Conservation (phyloP, 2,329 filamentous ascomycete species). For the Elsinoe australis region DNA sequence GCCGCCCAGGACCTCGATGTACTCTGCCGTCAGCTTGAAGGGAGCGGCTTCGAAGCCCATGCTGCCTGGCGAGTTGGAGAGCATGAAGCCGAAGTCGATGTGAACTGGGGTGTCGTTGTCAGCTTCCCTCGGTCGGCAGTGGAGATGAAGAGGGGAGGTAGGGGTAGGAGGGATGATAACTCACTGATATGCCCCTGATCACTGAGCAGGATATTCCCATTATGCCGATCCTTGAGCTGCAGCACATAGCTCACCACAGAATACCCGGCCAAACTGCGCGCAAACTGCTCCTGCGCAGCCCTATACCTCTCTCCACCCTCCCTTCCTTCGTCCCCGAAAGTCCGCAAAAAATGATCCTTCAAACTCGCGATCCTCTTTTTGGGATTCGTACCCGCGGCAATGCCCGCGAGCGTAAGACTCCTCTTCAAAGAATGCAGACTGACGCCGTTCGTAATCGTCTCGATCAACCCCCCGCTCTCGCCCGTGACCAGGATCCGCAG, state of each 20-base stretch:
- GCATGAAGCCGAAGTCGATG: slow-evolving; percentile 86
- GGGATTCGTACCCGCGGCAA: slow-evolving; percentile 65
- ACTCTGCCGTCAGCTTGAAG: slow-evolving; percentile 80
- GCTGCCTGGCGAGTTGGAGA: slow-evolving; percentile 75
- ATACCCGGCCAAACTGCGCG: slow-evolving; percentile 73
- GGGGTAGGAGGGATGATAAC: too few relatives aligned
- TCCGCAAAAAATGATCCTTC: slow-evolving; percentile 71
- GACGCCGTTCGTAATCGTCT: slow-evolving; percentile 82
- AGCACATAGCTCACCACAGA: slow-evolving; percentile 78
- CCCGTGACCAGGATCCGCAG: slow-evolving; percentile 84
- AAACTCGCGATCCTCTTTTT: slow-evolving; percentile 70
- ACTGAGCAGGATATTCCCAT: slow-evolving; percentile 79
- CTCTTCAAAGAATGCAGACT: slow-evolving; percentile 81
- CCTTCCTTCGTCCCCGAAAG: slow-evolving; percentile 67
- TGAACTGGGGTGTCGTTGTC: too few relatives aligned
- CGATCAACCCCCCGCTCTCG: slow-evolving; percentile 74
- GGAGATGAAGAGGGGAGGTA: too few relatives aligned
- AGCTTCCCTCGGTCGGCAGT: too few relatives aligned
- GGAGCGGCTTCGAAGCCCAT: slow-evolving; percentile 82
- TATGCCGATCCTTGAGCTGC: slow-evolving; percentile 79
- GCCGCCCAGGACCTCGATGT: slow-evolving; percentile 74
- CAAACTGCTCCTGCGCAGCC: slow-evolving; percentile 69
- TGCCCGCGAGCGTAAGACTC: slow-evolving; percentile 66
- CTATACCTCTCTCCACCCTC: slow-evolving; percentile 61
- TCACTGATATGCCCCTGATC: slow-evolving; percentile 77